These are phyloP conservation scores for Jackrogersella multiformis DNA, from an alignment of 495 filamentous ascomycete species.

Conservation along the genomic window DNA sequence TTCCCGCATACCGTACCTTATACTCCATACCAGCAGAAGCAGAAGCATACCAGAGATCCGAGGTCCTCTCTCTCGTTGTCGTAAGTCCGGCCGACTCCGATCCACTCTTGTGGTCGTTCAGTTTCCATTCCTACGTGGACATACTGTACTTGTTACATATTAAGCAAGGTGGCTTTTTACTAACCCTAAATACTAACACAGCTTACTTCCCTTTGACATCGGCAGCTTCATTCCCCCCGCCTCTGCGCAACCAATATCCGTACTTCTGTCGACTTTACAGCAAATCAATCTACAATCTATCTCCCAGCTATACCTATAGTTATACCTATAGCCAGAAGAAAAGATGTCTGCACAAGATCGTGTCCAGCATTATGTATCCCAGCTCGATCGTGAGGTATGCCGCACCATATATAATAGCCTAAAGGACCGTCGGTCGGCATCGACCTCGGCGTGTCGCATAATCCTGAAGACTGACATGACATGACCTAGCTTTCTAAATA, in stretches of 20 bases:
- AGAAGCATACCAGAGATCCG: slow-evolving; percentile 5
- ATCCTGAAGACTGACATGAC: slow-evolving; percentile 33
- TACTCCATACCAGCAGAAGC: too few relatives aligned
- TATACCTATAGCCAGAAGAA: slow-evolving; percentile 10
- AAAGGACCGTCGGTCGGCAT: slow-evolving; percentile 1
- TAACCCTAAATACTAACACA: slow-evolving; percentile 46
- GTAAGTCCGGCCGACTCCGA: slow-evolving; percentile 40
- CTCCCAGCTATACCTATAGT: slow-evolving; percentile 4
- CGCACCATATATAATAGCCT: background rate
- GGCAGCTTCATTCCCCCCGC: slow-evolving; percentile 40
- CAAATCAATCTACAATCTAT: background rate
- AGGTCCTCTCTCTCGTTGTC: background rate
- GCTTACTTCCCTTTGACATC: slow-evolving; percentile 41
- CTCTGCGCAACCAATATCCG: slow-evolving; percentile 39
- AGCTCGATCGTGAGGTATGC: slow-evolving; percentile 98
- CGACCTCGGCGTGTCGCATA: slow-evolving; percentile 36
- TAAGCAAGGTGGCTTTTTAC: slow-evolving; percentile 46
- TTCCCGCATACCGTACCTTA: slow-evolving; percentile 6
- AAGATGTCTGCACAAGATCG: slow-evolving; percentile 86
- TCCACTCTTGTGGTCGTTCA: slow-evolving; percentile 22
- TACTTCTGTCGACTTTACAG: slow-evolving; percentile 21
- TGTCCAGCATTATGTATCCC: slow-evolving; percentile 84
- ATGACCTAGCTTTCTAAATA: slow-evolving; percentile 91
- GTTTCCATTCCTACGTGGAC: slow-evolving; percentile 39
- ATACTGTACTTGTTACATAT: slow-evolving; percentile 21